Evolutionary conservation across 2,329 filamentous ascomycete species (phyloP), one percentile per base, ranked within the genome.

Genomic region (Colletotrichum agaves): DNA sequence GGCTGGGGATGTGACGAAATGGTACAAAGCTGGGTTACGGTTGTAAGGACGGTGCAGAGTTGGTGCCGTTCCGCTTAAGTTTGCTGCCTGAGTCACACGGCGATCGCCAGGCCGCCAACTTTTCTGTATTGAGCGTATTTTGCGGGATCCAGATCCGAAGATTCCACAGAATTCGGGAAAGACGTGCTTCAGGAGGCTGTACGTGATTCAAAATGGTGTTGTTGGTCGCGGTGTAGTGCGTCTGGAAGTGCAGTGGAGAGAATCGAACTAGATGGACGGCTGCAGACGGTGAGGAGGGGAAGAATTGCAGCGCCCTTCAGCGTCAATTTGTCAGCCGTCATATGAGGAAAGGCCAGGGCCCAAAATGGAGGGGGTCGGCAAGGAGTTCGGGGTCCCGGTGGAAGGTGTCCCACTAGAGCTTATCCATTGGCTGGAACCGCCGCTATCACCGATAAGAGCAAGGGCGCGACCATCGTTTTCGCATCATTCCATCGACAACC

Each of bases 41-140:
- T 50, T 41, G 52, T 17, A 56, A 57, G 56, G 61, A 49, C 67
- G 56, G 62, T 71, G 69, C 12, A 60, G 65, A 69, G 67, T 71
- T 71, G 67, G 62, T 69, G 72, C 71, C 70, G 72, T 72, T 70
- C 68, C 70, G 71, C 61, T 62, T 71, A 68, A 70, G 64, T 77
- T 77, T 75, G 75, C 72, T 78, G 77, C 77, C 77, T 79, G 75
- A 78, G 77, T 78, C 47, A 57, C 35, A 61, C 47, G 49, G 17
- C 37, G 43, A 49, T 67, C 35, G 61, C 37, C 50, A 62, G 33
- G 46, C 49, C 56, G 61, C 41, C 56, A 61, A 43, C 15, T 56
- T 37, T 23, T 57, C 21, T 55, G 43, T 46, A 33, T 49, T 35
- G 47, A 52, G 27, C 27, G 27, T 27, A 27, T 17, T 21, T 12